phyloP scores from a whole-genome alignment of 768 basidiomycete genomes.

The Suillus subluteus region DNA sequence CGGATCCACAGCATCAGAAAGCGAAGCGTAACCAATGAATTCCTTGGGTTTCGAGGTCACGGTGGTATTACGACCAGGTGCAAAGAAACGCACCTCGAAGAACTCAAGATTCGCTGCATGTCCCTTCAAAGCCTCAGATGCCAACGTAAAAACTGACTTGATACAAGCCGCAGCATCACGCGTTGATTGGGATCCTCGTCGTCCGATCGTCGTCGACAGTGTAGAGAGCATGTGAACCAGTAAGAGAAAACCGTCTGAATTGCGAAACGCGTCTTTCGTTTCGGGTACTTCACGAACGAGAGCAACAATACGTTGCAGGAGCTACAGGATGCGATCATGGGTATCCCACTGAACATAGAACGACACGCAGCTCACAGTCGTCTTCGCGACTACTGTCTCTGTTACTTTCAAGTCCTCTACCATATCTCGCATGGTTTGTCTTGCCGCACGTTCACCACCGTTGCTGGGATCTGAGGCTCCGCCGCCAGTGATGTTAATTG shows the following conservation, averaged over 20 bases:
- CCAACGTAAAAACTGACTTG: constrained; percentile 63
- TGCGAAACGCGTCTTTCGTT: constrained; percentile 78
- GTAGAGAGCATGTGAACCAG: constrained; percentile 75
- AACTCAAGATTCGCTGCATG: constrained; percentile 60
- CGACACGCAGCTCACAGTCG: constrained; percentile 49
- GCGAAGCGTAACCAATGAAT: constrained; percentile 64
- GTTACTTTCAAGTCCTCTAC: constrained; percentile 72
- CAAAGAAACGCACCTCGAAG: constrained; percentile 59
- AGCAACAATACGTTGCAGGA: constrained; percentile 66
- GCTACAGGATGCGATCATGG: constrained; percentile 39
- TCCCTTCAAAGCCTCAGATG: constrained; percentile 64
- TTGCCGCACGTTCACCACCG: neutral
- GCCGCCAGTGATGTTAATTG: neutral
- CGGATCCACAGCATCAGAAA: constrained; percentile 59
- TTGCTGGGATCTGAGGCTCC: neutral
- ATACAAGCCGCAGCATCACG: constrained; percentile 54
- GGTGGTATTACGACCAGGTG: constrained; percentile 39
- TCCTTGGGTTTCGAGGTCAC: constrained; percentile 19
- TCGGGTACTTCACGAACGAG: constrained; percentile 65
- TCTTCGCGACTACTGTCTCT: constrained; percentile 46
- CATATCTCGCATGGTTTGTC: constrained; percentile 63
- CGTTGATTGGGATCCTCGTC: constrained; percentile 36
- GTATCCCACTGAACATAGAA: neutral
- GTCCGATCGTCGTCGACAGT: constrained; percentile 39
- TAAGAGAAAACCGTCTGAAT: constrained; percentile 79